A percentile compares a stretch with the other conserved stretches of the same genome.
Conservation (phyloP, 345 rosid genomes). For the Pseudoturritis turrita region DNA sequence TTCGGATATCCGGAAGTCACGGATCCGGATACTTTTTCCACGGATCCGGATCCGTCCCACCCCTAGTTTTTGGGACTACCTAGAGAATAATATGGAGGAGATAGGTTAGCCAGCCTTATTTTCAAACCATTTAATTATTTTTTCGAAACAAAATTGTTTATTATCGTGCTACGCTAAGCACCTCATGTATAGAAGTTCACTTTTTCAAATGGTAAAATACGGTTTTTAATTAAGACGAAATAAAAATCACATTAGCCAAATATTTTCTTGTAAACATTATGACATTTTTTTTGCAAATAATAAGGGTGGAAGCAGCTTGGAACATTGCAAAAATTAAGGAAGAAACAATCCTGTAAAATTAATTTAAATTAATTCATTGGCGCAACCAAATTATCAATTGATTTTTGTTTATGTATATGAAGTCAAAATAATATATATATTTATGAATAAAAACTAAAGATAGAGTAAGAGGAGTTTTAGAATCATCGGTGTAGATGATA, state of each 20-base stretch:
- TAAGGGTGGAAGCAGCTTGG: constrained; percentile 78
- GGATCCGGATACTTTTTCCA: too few relatives aligned
- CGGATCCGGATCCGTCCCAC: too few relatives aligned
- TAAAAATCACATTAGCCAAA: too few relatives aligned
- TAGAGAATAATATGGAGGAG: neutral
- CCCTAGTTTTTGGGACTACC: neutral
- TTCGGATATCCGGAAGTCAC: too few relatives aligned
- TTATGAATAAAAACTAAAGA: constrained; percentile 37
- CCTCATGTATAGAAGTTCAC: neutral
- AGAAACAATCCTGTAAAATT: constrained; percentile 52
- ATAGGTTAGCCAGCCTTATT: neutral
- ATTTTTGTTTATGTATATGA: neutral
- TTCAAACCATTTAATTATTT: neutral
- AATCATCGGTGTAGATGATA: constrained; percentile 57
- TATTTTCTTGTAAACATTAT: too few relatives aligned
- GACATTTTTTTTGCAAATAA: neutral
- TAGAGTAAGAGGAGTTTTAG: constrained; percentile 55
- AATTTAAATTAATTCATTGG: neutral
- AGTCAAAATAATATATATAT: neutral
- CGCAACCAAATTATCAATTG: neutral
- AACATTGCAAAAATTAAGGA: constrained; percentile 51
- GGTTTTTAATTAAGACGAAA: too few relatives aligned
- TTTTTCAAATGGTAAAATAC: neutral
- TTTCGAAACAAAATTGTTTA: neutral
- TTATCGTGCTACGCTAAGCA: neutral